Conservation (phyloP, 2,329 filamentous ascomycete genomes). For the Ophiostoma himal-ulmi region DNA sequence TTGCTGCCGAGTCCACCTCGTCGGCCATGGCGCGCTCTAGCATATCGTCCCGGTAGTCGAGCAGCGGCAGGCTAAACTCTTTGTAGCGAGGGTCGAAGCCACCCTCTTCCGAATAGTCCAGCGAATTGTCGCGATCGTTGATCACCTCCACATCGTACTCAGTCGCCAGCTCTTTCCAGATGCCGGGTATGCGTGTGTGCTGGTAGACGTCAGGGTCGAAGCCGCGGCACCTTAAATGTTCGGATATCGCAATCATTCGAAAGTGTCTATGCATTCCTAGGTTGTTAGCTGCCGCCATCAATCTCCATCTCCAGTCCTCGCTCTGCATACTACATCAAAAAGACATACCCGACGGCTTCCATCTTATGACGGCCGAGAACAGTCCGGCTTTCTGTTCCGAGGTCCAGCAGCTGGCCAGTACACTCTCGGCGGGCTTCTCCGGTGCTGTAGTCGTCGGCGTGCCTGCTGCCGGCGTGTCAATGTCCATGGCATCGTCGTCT, state of each 20-base stretch:
- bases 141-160: slow-evolving; percentile 82
- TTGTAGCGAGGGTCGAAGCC: slow-evolving; percentile 25
- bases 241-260: slow-evolving; percentile 78
- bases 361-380: slow-evolving; percentile 86
- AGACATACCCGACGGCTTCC: slow-evolving; percentile 80
- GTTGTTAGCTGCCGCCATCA: not conserved
- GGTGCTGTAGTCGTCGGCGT: slow-evolving; percentile 35
- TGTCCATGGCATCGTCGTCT: slow-evolving; percentile 57
- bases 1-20: slow-evolving; percentile 20
- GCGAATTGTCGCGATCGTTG: slow-evolving; percentile 50
- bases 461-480: slow-evolving; percentile 54
- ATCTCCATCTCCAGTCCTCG: not conserved
- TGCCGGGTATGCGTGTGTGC: slow-evolving; percentile 83
- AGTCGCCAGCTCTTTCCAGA: slow-evolving; percentile 79
- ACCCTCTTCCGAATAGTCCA: slow-evolving; percentile 25
- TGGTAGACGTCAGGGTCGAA: slow-evolving; percentile 62
- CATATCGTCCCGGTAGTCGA: slow-evolving; percentile 27
- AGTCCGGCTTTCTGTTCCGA: slow-evolving; percentile 91
- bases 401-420: slow-evolving; percentile 72
- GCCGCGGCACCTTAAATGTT: slow-evolving; percentile 73
- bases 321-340: too few species aligned
- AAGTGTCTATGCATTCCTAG: slow-evolving; percentile 86
- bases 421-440: slow-evolving; percentile 23
- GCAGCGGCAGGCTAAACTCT: slow-evolving; percentile 27
- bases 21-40: slow-evolving; percentile 24